Evolutionary conservation across 805 yeast species (phyloP), one percentile per base, ranked within the genome.

Genomic region (Nakazawaea ernobii): DNA sequence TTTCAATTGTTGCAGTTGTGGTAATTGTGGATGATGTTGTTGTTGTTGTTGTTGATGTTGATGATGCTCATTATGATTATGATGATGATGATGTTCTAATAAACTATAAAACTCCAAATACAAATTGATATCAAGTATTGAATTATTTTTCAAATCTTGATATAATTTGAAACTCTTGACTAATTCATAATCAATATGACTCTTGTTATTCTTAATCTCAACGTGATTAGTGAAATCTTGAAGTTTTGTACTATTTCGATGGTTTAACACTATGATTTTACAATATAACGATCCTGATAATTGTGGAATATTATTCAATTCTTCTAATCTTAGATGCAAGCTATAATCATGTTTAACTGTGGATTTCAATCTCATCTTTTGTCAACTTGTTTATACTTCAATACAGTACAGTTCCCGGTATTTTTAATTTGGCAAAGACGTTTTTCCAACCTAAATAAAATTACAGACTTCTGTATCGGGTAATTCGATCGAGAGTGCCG

Each of bases 281-380:
- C 89, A 77, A 52, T 63, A 80, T 55, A 92, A 80, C 33, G 69
- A 60, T 0, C 95, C 95, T 2, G 80, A 69, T 1, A 84, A 71
- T 54, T 86, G 90, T 1, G 98, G 98, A 28, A 92, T 77, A 57
- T 91, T 91, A n/a, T 83, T 74, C 41, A 92, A 68, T 53, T 87
- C 95, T 47, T 77, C 75, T 42, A 90, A 73, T 14, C 73, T 63
- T 28, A 88, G 65, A 17, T 70, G 62, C 36, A 88, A 70, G 43
- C 77, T 67, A 62, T 87, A 91, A 63, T 79, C 80, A 49, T 50
- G 40, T 32, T 54, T 65, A 13, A 59, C 66, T 11, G 50, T 65
- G 26, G 69, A 65, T 49, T 63, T 59, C 52, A 65, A 59, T 46
- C 66, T 68, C 13, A 49, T 63, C 35, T n/a, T n/a, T n/a, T n/a